Conservation (phyloP, 2,329 filamentous ascomycete species). For the Fusarium nygamai region DNA sequence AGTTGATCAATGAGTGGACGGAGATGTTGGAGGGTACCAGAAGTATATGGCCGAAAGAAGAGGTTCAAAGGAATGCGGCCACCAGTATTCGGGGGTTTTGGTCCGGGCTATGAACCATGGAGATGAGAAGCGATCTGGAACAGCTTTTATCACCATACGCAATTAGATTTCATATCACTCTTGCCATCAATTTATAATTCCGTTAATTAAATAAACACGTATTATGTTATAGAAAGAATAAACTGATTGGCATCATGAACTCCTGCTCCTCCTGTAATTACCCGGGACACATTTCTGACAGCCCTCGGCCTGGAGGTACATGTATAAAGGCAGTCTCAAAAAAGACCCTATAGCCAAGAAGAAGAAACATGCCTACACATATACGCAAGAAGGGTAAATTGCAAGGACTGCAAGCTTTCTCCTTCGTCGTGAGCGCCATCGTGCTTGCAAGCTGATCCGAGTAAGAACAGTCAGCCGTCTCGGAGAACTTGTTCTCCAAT, state of each 20-base stretch:
- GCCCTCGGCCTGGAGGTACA: no score
- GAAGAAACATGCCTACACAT: not conserved
- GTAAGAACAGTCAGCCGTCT: fast-evolving
- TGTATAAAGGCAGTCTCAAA: no score
- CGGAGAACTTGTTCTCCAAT: fast-evolving
- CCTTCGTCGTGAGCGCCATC: no score
- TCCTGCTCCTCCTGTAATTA: no score
- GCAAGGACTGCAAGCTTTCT: no score
- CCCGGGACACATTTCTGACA: not conserved
- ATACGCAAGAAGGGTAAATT: fast-evolving
- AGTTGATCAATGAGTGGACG: not conserved
- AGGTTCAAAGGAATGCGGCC: not conserved
- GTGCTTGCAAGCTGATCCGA: not conserved
- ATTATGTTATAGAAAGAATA: not conserved
- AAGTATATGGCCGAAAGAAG: not conserved
- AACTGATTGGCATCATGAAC: not conserved
- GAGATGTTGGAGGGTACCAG: not conserved
- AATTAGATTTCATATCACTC: no score
- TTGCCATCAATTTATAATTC: fast-evolving
- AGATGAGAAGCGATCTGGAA: no score
- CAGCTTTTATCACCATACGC: fast-evolving
- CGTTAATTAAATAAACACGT: fast-evolving
- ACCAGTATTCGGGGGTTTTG: not conserved
- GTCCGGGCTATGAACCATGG: not conserved
- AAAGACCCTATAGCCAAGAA: not conserved